Evolutionary conservation across 2,329 filamentous ascomycete species (phyloP).

Genomic region (Sporothrix pseudoabietina): DNA sequence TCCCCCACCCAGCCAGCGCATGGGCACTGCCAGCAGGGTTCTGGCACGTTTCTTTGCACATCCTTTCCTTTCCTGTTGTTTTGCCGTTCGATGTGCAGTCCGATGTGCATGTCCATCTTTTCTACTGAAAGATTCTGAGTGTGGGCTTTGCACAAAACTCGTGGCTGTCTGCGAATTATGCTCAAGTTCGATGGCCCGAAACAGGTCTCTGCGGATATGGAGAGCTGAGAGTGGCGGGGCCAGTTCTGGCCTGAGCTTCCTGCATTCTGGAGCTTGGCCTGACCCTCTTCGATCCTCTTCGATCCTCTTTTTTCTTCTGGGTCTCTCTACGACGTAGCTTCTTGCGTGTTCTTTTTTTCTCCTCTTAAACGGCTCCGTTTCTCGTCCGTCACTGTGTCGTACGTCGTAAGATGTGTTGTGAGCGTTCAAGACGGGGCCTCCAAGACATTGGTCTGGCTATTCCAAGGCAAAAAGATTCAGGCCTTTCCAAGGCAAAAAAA

Average conservation of each 20-base stretch:
- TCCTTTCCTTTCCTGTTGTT: constrained; percentile 25
- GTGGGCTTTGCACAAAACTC: neutral
- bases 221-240: neutral
- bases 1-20: neutral
- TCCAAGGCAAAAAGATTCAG: neutral
- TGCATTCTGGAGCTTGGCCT: neutral
- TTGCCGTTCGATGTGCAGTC: constrained; percentile 1
- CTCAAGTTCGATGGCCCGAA: neutral
- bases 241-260: neutral
- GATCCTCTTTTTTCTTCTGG: neutral
- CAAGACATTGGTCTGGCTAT: neutral
- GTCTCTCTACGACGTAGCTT: neutral
- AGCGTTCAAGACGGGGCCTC: neutral
- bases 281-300: neutral
- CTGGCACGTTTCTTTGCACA: neutral
- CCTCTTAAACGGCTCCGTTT: neutral
- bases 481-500: too few relatives aligned
- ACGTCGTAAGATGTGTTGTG: neutral
- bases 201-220: neutral
- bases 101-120: neutral
- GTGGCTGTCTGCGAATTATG: too few relatives aligned
- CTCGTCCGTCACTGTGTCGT: neutral
- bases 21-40: neutral
- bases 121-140: neutral
- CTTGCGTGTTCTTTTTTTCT: neutral